Percentiles rank a stretch among this genome's conserved stretches.
Evolutionary conservation across 495 filamentous ascomycete species (phyloP).

Genomic region (Aspergillus olivimuriae): DNA sequence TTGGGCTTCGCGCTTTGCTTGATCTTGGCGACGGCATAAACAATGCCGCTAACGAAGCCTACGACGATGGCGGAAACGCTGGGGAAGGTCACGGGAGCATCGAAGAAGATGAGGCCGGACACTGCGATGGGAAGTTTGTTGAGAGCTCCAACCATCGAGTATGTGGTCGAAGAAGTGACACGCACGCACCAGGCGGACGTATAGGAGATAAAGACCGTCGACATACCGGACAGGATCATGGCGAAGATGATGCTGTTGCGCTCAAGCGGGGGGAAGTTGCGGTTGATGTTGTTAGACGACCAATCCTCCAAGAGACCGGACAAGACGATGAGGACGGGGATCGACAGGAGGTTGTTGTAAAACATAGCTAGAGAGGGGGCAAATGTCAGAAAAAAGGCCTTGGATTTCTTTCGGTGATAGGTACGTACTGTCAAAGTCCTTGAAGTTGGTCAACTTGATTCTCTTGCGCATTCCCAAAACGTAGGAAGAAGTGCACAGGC

Average conservation of each 20-base stretch:
- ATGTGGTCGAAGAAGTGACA: conserved; percentile 91
- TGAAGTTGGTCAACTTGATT: conserved; percentile 99
- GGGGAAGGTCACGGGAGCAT: conserved; percentile 87
- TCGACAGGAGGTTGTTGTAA: conserved; percentile 98
- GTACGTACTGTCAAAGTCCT: conserved; percentile 94
- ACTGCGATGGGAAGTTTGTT: conserved; percentile 97
- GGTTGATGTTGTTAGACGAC: conserved; percentile 73
- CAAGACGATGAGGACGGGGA: conserved; percentile 80
- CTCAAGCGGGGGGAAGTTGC: conserved; percentile 77
- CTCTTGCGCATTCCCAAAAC: conserved; percentile 93
- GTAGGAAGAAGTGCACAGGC: conserved; percentile 89
- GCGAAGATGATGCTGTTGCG: conserved; percentile 72
- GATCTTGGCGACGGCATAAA: conserved; percentile 89
- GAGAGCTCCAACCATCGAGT: conserved; percentile 95
- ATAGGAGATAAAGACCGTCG: conserved; percentile 97
- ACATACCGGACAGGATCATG: conserved; percentile 92
- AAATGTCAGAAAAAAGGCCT: conserved; percentile 23
- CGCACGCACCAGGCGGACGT: conserved; percentile 98
- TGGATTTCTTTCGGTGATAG: neutral
- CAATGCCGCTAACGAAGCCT: conserved; percentile 86
- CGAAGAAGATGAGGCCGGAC: conserved; percentile 88
- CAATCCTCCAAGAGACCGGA: conserved; percentile 88
- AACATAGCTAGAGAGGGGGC: conserved; percentile 71
- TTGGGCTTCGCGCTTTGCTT: conserved; percentile 64
- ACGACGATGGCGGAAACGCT: conserved; percentile 83